phyloP scores from a whole-genome alignment of 2,329 filamentous ascomycete genomes.

The Fonsecaea pedrosoi region DNA sequence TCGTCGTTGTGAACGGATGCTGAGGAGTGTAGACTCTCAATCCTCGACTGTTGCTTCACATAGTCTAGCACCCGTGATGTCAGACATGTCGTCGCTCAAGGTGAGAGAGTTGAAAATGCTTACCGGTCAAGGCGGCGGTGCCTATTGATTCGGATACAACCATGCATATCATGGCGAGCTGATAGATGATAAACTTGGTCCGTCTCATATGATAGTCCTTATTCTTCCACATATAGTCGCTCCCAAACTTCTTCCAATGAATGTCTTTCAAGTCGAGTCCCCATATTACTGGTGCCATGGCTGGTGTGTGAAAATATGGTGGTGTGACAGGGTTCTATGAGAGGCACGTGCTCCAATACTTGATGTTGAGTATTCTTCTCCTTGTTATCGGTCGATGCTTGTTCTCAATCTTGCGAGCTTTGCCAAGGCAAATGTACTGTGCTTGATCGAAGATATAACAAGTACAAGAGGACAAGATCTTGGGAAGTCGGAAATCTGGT shows the following conservation, averaged over 20 bases:
- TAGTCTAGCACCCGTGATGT: slow-evolving; percentile 52
- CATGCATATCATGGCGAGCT: slow-evolving; percentile 64
- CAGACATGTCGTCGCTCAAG: not conserved
- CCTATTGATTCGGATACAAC: slow-evolving; percentile 64
- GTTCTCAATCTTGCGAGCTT: not conserved
- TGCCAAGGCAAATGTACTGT: slow-evolving; percentile 5
- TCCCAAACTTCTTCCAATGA: slow-evolving; percentile 65
- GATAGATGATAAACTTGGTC: slow-evolving; percentile 67
- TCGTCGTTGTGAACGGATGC: slow-evolving; percentile 61
- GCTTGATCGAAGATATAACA: not conserved
- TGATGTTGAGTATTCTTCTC: not conserved
- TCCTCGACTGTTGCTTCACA: slow-evolving; percentile 59
- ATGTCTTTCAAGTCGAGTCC: slow-evolving; percentile 64
- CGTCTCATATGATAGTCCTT: slow-evolving; percentile 61
- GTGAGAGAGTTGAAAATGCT: slow-evolving; percentile 12
- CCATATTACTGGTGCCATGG: slow-evolving; percentile 59
- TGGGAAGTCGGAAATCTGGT: not conserved
- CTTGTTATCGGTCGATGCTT: not conserved
- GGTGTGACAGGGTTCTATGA: not conserved
- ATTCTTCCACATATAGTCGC: slow-evolving; percentile 63
- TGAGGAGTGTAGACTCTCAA: slow-evolving; percentile 50
- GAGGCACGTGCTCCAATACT: not conserved
- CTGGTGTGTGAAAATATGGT: not conserved
- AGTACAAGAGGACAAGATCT: slow-evolving; percentile 7
- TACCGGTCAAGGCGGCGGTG: slow-evolving; percentile 62